Evolutionary conservation across 1,284 basidiomycete species (phyloP).

Genomic region (Sanghuangporus weigelae): DNA sequence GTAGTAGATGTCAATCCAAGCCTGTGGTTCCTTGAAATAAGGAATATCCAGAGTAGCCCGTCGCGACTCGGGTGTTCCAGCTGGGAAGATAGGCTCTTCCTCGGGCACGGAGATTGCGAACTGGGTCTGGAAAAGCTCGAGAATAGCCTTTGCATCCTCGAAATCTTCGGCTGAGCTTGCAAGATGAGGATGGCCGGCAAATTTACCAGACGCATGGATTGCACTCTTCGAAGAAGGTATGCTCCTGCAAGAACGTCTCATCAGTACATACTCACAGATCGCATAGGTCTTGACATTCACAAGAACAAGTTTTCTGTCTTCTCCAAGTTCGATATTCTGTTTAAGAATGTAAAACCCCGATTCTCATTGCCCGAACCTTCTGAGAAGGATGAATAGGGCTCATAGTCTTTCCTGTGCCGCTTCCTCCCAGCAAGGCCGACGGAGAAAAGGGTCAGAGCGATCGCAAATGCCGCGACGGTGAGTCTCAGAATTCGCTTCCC

Average conservation of each 20-base stretch:
- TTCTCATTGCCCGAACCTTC: neutral
- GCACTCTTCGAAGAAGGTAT: constrained; percentile 53
- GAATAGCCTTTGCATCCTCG: constrained; percentile 56
- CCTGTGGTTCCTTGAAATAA: constrained; percentile 43
- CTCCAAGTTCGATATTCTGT: neutral
- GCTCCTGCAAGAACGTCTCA: constrained; percentile 34
- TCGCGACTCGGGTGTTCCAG: constrained; percentile 60
- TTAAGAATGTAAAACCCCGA: neutral
- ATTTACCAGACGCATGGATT: constrained; percentile 48
- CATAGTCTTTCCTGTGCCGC: neutral
- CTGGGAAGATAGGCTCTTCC: constrained; percentile 52
- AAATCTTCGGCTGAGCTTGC: constrained; percentile 65
- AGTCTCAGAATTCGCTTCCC: constrained; percentile 1
- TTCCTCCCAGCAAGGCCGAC: neutral
- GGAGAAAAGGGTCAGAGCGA: neutral
- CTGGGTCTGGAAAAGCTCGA: constrained; percentile 58
- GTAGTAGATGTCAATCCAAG: constrained; percentile 82
- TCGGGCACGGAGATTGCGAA: constrained; percentile 44
- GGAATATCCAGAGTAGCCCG: constrained; percentile 54
- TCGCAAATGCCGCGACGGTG: neutral
- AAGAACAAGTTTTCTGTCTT: constrained; percentile 23
- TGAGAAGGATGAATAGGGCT: neutral
- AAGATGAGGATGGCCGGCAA: constrained; percentile 66
- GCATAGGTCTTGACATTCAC: constrained; percentile 10
- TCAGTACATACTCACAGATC: neutral